Evolutionary conservation across 805 yeast species (phyloP).

Genomic region (Danielozyma ontarioensis): DNA sequence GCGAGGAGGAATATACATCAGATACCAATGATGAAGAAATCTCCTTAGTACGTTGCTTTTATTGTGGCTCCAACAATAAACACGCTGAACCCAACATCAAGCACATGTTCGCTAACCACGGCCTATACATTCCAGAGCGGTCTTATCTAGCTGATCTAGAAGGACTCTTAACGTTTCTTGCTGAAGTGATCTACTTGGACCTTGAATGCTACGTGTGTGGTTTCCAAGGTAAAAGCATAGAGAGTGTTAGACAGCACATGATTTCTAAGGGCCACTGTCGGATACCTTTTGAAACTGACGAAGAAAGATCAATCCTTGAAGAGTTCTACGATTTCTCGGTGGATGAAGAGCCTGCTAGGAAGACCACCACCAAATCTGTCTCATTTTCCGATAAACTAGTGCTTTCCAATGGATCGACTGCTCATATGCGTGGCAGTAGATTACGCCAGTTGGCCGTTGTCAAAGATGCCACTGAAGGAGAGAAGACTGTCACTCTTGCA

Average conservation of each 20-base stretch:
- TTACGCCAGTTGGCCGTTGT: conserved; percentile 44
- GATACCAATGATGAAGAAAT: conserved; percentile 24
- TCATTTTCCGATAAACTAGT: conserved; percentile 40
- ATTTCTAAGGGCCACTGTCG: conserved; percentile 40
- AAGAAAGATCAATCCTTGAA: conserved; percentile 28
- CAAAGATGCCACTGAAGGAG: conserved; percentile 51
- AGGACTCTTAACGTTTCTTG: conserved; percentile 34
- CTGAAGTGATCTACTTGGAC: conserved; percentile 34
- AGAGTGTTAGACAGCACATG: conserved; percentile 41
- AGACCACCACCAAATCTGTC: conserved; percentile 17
- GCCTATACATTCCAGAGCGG: conserved; percentile 42
- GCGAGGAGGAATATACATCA: conserved; percentile 23
- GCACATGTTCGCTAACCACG: conserved; percentile 43
- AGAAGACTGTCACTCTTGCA: conserved; percentile 69
- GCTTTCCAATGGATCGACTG: conserved; percentile 70
- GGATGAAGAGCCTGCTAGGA: conserved; percentile 11
- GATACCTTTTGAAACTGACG: conserved; percentile 40
- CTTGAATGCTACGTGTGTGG: conserved; percentile 43
- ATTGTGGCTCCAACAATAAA: conserved; percentile 49
- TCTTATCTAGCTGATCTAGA: conserved; percentile 30
- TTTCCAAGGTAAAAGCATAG: conserved; percentile 35
- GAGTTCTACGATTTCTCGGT: conserved; percentile 35
- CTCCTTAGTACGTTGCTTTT: conserved; percentile 50
- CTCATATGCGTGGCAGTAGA: conserved; percentile 89
- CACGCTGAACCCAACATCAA: conserved; percentile 50